Evolutionary conservation across 2,329 filamentous ascomycete genomes (phyloP), one percentile per base, ranked within the genome.

Genomic region (Pseudopyricularia cyperi): DNA sequence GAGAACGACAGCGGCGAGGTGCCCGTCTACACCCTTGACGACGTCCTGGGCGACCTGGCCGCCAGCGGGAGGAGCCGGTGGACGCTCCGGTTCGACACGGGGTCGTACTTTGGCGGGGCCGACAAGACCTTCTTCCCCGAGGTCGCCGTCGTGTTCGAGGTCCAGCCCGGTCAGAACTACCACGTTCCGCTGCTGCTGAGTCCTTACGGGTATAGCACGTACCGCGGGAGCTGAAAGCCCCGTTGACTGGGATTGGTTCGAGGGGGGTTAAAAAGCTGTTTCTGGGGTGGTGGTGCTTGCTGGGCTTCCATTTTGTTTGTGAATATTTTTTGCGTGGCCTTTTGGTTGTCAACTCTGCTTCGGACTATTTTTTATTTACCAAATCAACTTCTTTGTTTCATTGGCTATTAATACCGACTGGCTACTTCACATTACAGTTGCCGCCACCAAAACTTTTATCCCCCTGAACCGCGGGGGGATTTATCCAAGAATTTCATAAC

Each of bases 161-260:
- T 81, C 22, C 62, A 68, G 11, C 66, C 70, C 61, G 74, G 73
- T 22, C 80, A 87, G 72, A 80, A 85, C 62, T 91, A 87, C 62
- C 87, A 93, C 69, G 85, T 93, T 3, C 87, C 87, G 46, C 66
- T 93, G 62, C 63, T 93, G 65, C 65, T 91, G 68, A 82, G 83
- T 57, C 87, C 87, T 30, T 90, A 83, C 68, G 85, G 83, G 63
- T 93, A 89, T 68, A 86, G 84, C 39, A 91, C 87, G 9, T 93
- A 93, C 67, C 72, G 87, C 48, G 87, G 87, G 15, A 87, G 83
- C 64, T 89, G 70, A 71, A n/a, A n/a, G n/a, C n/a, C n/a, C n/a
- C n/a, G 58, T 30, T 37, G 12, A 14, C 17, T 42, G 17, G 15
- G 47, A 14, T 44, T 12, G 17, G 19, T 14, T 15, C 3, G 24